phyloP scores from a whole-genome alignment of 192 early-diverging fungal species.

The Chytriomyces sp. region DNA sequence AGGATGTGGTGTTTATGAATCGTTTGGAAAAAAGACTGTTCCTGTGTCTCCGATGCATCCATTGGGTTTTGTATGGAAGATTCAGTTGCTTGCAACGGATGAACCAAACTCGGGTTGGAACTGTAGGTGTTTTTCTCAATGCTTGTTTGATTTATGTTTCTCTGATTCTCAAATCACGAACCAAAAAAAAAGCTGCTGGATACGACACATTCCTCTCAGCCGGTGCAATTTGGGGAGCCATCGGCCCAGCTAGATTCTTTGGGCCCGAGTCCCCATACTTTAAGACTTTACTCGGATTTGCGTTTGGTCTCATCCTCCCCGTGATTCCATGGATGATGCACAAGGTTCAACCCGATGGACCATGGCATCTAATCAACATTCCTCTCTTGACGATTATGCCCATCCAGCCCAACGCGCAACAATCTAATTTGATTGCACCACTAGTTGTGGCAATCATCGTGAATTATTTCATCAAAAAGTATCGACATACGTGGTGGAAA shows the following conservation, averaged over 20 bases:
- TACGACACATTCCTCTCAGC: conserved; percentile 37
- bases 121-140: neutral
- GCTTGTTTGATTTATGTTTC: neutral
- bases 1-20: conserved; percentile 34
- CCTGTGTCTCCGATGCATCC: neutral
- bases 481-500: conserved; percentile 57
- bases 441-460: conserved; percentile 8
- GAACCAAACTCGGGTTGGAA: neutral
- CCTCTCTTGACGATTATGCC: conserved; percentile 9
- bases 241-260: conserved; percentile 68
- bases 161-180: neutral
- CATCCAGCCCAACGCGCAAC: neutral
- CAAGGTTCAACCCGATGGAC: conserved; percentile 40
- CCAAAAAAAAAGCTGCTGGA: conserved; percentile 8
- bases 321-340: conserved; percentile 44
- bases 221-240: conserved; percentile 53
- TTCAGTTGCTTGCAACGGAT: neutral
- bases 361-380: conserved; percentile 26
- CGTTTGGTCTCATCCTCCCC: conserved; percentile 43
- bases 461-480: conserved; percentile 41
- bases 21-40: conserved; percentile 16
- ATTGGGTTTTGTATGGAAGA: neutral
- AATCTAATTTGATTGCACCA: conserved; percentile 8
- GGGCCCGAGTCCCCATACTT: conserved; percentile 38
- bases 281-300: conserved; percentile 28